A percentile compares a stretch with the other conserved stretches of the same genome.
Conservation (phyloP, 2,329 filamentous ascomycete species). For the Dactylellina drechsleri region DNA sequence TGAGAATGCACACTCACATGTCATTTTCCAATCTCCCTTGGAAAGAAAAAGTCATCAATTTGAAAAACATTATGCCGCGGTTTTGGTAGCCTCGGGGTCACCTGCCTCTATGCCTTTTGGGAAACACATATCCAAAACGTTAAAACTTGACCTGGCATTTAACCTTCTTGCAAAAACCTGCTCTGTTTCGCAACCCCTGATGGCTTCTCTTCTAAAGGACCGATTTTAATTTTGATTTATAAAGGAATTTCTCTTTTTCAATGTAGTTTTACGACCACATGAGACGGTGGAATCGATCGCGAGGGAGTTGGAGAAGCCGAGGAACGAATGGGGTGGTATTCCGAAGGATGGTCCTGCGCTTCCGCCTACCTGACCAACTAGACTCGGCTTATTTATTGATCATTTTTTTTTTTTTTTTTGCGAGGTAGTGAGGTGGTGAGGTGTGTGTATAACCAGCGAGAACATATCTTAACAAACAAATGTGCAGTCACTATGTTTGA, state of each 20-base stretch:
- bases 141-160: too few relatives aligned
- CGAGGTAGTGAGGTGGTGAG: too few relatives aligned
- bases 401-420: not conserved
- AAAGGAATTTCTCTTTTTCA: not conserved
- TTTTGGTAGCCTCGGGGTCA: slow-evolving; percentile 10
- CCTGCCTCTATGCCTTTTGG: too few relatives aligned
- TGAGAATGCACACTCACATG: not conserved
- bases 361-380: not conserved
- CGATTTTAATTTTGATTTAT: not conserved
- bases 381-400: not conserved
- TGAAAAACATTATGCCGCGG: slow-evolving; percentile 46
- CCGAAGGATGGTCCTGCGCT: slow-evolving; percentile 33
- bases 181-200: not conserved
- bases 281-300: slow-evolving; percentile 36
- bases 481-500: too few relatives aligned
- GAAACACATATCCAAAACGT: too few relatives aligned
- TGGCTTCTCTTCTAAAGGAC: not conserved
- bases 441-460: too few relatives aligned
- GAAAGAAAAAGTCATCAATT: slow-evolving; percentile 35
- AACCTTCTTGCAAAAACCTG: not conserved
- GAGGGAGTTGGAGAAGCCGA: slow-evolving; percentile 29
- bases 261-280: slow-evolving; percentile 31
- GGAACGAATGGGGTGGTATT: slow-evolving; percentile 49
- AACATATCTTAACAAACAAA: too few relatives aligned
- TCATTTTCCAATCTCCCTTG: not conserved